These are phyloP conservation scores for Eurotiales sp. DNA, from an alignment of 2,329 filamentous ascomycete species.

Conservation along the genomic window DNA sequence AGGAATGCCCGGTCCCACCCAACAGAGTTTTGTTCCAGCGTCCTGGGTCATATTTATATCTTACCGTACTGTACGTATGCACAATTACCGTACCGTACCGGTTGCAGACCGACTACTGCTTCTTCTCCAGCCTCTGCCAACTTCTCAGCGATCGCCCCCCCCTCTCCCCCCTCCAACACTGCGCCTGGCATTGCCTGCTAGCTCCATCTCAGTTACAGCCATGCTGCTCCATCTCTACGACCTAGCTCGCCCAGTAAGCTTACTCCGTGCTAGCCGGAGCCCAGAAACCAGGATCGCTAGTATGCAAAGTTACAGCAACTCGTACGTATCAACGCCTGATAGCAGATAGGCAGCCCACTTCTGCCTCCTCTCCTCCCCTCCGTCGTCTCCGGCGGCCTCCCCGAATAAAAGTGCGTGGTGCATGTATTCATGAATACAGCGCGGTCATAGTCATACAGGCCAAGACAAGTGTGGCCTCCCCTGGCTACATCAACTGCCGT, in stretches of 20 bases:
- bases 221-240: too few species aligned
- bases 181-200: too few species aligned
- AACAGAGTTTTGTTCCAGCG: constrained; percentile 8
- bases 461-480: neutral
- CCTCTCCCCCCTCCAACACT: too few species aligned
- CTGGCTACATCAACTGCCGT: constrained; percentile 3
- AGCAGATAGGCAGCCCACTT: too few species aligned
- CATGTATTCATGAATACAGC: too few species aligned
- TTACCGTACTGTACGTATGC: constrained; percentile 2
- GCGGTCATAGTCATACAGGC: too few species aligned
- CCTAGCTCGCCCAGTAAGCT: too few species aligned
- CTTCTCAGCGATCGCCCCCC: neutral
- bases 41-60: constrained; percentile 1
- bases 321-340: neutral
- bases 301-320: neutral
- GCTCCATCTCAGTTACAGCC: too few species aligned
- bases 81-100: constrained; percentile 2
- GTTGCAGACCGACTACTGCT: neutral
- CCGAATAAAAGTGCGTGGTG: constrained; percentile 6
- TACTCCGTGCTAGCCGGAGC: neutral
- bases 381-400: neutral
- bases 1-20: too few species aligned
- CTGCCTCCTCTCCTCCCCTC: neutral
- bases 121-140: too few species aligned
- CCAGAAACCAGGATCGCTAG: constrained; percentile 6